phyloP scores from a whole-genome alignment of 257 asterid species.

The Solanum pinnatisectum region DNA sequence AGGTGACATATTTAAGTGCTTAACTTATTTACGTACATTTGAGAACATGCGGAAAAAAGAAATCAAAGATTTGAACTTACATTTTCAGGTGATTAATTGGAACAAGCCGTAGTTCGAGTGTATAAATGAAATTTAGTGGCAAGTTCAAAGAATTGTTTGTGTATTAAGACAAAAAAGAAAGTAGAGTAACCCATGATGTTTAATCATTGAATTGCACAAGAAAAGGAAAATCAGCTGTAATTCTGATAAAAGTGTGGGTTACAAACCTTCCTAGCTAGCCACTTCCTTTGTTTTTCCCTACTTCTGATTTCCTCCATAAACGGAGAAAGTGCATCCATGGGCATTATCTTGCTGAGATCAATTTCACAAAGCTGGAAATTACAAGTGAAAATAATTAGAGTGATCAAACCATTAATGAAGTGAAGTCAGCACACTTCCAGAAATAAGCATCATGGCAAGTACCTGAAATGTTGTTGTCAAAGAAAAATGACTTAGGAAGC shows the following conservation, averaged over 20 bases:
- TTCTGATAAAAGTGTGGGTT: neutral
- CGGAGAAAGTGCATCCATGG: constrained; percentile 76
- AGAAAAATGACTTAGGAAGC: constrained; percentile 90
- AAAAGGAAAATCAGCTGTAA: neutral
- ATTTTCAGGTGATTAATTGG: neutral
- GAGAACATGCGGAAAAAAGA: neutral
- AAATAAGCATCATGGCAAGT: neutral
- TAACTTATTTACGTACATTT: neutral
- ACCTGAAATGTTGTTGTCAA: constrained; percentile 92
- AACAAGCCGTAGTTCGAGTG: neutral
- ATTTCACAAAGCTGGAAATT: constrained; percentile 80
- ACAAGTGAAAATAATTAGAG: constrained; percentile 1
- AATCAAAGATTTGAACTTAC: neutral
- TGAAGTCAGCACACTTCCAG: neutral
- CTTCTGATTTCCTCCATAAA: constrained; percentile 86
- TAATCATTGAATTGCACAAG: neutral
- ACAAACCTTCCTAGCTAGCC: constrained; percentile 70
- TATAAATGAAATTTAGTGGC: neutral
- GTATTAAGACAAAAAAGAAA: neutral
- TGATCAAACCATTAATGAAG: neutral
- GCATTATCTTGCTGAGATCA: constrained; percentile 44
- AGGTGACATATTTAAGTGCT: neutral
- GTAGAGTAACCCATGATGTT: neutral
- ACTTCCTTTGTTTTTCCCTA: constrained; percentile 83
- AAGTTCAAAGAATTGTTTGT: neutral